A percentile compares a stretch with the other conserved stretches of the same genome.
Conservation (phyloP, 1,284 basidiomycete species). For the Meira miltonrushii region DNA sequence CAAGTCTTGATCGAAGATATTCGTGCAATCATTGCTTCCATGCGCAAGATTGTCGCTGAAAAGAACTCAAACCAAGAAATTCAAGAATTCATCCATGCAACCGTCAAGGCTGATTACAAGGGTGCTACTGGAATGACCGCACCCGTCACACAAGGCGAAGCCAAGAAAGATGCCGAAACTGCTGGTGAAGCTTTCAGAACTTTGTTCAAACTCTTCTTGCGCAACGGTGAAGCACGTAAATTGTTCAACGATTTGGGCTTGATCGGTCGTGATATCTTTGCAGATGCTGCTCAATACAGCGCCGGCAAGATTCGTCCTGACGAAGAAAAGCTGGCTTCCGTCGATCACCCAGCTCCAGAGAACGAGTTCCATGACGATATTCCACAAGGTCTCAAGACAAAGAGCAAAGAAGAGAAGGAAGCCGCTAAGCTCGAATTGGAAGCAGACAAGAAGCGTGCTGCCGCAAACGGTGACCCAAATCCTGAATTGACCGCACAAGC, state of each 20-base stretch:
- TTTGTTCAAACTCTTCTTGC: slow-evolving; percentile 46
- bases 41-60: slow-evolving; percentile 37
- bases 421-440: slow-evolving; percentile 18
- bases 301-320: slow-evolving; percentile 68
- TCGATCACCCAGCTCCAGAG: slow-evolving; percentile 62
- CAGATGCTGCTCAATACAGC: slow-evolving; percentile 68
- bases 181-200: slow-evolving; percentile 46
- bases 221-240: slow-evolving; percentile 45
- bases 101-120: slow-evolving; percentile 34
- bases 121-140: slow-evolving; percentile 27
- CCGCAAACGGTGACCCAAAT: slow-evolving; percentile 22
- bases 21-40: slow-evolving; percentile 23
- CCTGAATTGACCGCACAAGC: slow-evolving; percentile 51
- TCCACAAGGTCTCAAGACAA: slow-evolving; percentile 53
- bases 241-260: slow-evolving; percentile 42
- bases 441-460: slow-evolving; percentile 39
- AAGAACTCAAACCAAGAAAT: slow-evolving; percentile 47
- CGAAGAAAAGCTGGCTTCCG: slow-evolving; percentile 62
- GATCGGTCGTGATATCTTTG: slow-evolving; percentile 69
- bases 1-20: slow-evolving; percentile 42
- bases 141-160: slow-evolving; percentile 30
- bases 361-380: slow-evolving; percentile 56
- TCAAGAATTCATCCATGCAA: slow-evolving; percentile 45
- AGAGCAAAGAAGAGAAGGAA: slow-evolving; percentile 20
- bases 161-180: slow-evolving; percentile 43